Conservation (phyloP, 2,329 filamentous ascomycete species). For the Aureobasidium sp. region DNA sequence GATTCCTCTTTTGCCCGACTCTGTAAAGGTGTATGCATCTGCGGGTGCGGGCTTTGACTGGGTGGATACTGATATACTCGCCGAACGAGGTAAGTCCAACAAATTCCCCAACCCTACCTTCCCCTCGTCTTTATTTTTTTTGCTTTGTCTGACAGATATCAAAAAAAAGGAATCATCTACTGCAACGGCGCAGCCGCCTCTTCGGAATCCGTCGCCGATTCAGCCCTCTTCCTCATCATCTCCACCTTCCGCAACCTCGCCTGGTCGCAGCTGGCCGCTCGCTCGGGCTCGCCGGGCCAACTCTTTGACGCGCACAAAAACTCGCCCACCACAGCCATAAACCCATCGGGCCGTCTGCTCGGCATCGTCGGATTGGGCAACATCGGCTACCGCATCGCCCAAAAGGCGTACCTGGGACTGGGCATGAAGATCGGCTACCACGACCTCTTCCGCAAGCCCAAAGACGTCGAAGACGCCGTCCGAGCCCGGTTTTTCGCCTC, state of each 20-base stretch:
- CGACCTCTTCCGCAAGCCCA: conserved; percentile 49
- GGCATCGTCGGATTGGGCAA: conserved; percentile 65
- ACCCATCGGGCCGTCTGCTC: conserved; percentile 54
- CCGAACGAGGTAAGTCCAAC: conserved; percentile 40
- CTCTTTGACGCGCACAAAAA: conserved; percentile 56
- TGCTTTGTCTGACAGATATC: no score
- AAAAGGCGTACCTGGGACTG: conserved; percentile 52
- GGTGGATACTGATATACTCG: conserved; percentile 55
- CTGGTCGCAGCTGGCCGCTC: conserved; percentile 55
- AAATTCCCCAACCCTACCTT: no score
- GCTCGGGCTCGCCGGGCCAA: conserved; percentile 34
- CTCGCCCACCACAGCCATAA: conserved; percentile 54
- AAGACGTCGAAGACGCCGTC: conserved; percentile 39
- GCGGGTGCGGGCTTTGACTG: conserved; percentile 59
- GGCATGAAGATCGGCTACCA: conserved; percentile 62
- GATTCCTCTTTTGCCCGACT: conserved; percentile 47
- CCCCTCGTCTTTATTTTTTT: no score
- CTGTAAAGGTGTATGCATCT: conserved; percentile 51
- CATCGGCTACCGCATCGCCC: conserved; percentile 45
- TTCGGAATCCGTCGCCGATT: conserved; percentile 66
- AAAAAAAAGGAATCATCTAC: conserved; percentile 62
- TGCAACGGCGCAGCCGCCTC: conserved; percentile 66
- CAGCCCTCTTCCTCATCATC: conserved; percentile 62
- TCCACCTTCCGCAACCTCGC: conserved; percentile 61
- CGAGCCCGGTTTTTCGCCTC: conserved; percentile 48